phyloP scores from a whole-genome alignment of 257 asterid species.

The Nicotiana otophora region DNA sequence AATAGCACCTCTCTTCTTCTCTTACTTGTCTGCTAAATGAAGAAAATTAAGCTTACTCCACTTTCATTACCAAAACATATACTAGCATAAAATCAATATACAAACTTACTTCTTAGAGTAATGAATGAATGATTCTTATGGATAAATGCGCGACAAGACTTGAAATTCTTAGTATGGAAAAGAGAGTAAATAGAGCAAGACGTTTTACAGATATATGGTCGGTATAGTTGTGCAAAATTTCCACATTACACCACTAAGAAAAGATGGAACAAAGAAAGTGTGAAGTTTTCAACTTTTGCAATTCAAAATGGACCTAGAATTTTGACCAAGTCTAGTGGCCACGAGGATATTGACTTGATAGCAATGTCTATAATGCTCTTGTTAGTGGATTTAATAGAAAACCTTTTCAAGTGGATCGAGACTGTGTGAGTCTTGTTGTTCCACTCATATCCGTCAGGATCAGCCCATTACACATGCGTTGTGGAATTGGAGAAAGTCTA shows the following conservation, averaged over 20 bases:
- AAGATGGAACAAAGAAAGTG: not conserved
- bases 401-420: not conserved
- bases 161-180: not conserved
- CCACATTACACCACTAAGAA: not conserved
- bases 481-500: not conserved
- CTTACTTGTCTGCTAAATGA: not conserved
- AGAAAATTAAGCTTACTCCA: not conserved
- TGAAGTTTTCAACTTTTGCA: not conserved
- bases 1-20: not conserved
- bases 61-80: not conserved
- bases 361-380: not conserved
- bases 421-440: not conserved
- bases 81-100: not conserved
- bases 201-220: not conserved
- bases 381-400: not conserved
- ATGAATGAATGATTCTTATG: not conserved
- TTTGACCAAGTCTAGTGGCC: not conserved
- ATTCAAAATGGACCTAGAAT: not conserved
- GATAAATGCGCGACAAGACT: not conserved
- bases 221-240: not conserved
- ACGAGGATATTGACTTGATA: conserved; percentile 9
- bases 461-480: not conserved
- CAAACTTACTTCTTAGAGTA: not conserved
- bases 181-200: not conserved
- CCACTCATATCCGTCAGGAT: not conserved